Base-by-base conservation (phyloP, 208 protist genomes). In the Vickermania ingenoplastis region DNA sequence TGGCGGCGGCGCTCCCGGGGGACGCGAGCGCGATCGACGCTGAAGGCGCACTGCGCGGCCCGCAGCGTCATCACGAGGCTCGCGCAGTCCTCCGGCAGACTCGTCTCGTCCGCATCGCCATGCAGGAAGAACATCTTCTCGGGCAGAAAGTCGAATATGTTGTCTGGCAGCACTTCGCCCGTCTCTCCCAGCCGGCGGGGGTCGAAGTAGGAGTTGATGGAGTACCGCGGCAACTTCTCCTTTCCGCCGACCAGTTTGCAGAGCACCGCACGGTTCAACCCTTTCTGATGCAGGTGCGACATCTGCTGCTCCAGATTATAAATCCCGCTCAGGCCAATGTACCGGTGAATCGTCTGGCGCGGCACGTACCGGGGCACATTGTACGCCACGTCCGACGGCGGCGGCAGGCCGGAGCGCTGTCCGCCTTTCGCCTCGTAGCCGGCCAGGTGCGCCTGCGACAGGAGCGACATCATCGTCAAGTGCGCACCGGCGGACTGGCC, bases 401-500 rank as follows among this genome's bases (percentile, higher is more conserved):
- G n/a, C 2, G 49, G 41, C 5, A 41, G 24, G 54, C 26, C 23
- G 29, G 24, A 14, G 17, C 25, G 17, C 17, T 26, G 5, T 41
- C 58, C 51, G 30, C 69, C 68, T 21, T 61, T 4, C 48, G 31
- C 61, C 31, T 66, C 64, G 48, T 89, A 85, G 2, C 81, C 87
- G 30, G 62, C 60, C 4, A 90, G 53, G 31, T 91, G 83, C 31
- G 83, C 87, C 71, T 94, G 87, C 13, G 81, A 90, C 30, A 94
- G 68, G 1, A 94, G 61, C 28, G 82, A 91, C 81, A 94, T 86
- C 77, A 89, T 86, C 59, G 79, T 80, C 57, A 94, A 70, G 63
- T 94, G 87, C 50, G 87, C 87, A 27, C 87, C 87, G 2, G 83
- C 84, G 13, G 83, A 91, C 28, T 94, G 83, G 4, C 87, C 82